Evolutionary conservation across 495 filamentous ascomycete genomes (phyloP).

Genomic region (Neurospora sp.): DNA sequence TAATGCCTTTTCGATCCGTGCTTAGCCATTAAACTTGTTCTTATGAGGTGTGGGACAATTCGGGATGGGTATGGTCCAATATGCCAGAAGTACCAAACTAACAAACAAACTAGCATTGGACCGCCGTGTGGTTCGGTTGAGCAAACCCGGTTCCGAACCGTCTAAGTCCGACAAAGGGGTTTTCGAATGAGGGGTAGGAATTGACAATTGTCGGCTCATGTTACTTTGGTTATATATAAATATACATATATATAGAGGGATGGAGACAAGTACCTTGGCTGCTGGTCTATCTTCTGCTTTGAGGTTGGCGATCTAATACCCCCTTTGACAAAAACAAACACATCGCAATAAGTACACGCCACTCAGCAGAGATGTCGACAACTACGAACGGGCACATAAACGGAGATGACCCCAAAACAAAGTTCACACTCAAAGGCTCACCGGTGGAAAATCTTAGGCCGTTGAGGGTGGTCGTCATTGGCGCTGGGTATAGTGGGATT

Average conservation of each 20-base stretch:
- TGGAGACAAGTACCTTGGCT: not conserved
- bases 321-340: not conserved
- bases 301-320: not conserved
- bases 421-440: slow-evolving; percentile 27
- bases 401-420: not conserved
- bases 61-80: too few species aligned
- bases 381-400: not conserved
- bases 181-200: not conserved
- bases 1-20: too few species aligned
- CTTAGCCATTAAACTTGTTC: too few species aligned
- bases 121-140: not conserved
- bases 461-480: slow-evolving; percentile 37
- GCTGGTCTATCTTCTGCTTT: not conserved
- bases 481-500: slow-evolving; percentile 42
- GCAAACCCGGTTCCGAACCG: not conserved
- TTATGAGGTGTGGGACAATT: too few species aligned
- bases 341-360: not conserved
- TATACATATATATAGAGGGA: not conserved
- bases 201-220: not conserved
- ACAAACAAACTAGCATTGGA: too few species aligned
- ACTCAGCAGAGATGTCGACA: not conserved
- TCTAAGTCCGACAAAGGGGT: not conserved
- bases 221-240: not conserved
- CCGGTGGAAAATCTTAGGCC: slow-evolving; percentile 36
- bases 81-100: too few species aligned